These are phyloP conservation scores for Ophiocordyceps camponoti-floridani DNA, from an alignment of 2,329 filamentous ascomycete species.

Conservation along the genomic window DNA sequence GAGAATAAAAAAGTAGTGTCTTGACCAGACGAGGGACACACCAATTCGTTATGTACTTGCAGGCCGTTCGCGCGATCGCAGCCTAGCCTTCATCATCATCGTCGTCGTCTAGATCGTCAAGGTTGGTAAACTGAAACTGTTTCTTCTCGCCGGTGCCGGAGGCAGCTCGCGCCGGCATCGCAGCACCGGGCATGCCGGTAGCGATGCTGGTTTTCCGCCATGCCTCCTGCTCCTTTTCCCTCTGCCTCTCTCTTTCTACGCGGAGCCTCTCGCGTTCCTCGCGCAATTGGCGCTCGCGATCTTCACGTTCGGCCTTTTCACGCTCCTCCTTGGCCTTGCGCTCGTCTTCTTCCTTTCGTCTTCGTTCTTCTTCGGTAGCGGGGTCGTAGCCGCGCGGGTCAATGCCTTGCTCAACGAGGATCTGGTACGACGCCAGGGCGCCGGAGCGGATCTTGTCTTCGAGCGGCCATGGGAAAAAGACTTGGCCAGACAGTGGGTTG, in stretches of 20 bases:
- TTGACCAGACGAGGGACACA: not conserved
- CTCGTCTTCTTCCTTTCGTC: constrained; percentile 31
- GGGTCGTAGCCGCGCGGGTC: constrained; percentile 45
- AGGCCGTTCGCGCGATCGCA: too few relatives aligned
- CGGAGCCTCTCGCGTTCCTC: constrained; percentile 20
- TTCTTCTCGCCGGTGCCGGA: constrained; percentile 21
- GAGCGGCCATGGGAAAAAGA: constrained; percentile 64
- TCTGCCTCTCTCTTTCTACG: constrained; percentile 23
- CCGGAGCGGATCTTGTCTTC: constrained; percentile 53
- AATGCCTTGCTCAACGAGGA: constrained; percentile 41
- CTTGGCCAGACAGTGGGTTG: constrained; percentile 35
- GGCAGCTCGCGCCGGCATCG: constrained; percentile 8
- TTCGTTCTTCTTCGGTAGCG: constrained; percentile 31
- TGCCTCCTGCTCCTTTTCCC: constrained; percentile 22
- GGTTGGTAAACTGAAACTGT: constrained; percentile 37
- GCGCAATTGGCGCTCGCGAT: constrained; percentile 21
- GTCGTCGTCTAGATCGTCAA: constrained; percentile 33
- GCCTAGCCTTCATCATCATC: constrained; percentile 11
- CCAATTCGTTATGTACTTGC: not conserved
- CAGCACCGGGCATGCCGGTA: constrained; percentile 7
- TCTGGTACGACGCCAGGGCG: constrained; percentile 45
- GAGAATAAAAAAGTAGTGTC: not conserved
- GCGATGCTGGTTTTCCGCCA: constrained; percentile 21
- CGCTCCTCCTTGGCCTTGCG: constrained; percentile 26
- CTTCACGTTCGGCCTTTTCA: constrained; percentile 26